Percentiles rank a stretch among this genome's conserved stretches.
Evolutionary conservation across 257 asterid genomes (phyloP).

Genomic region (Solanum pinnatisectum): DNA sequence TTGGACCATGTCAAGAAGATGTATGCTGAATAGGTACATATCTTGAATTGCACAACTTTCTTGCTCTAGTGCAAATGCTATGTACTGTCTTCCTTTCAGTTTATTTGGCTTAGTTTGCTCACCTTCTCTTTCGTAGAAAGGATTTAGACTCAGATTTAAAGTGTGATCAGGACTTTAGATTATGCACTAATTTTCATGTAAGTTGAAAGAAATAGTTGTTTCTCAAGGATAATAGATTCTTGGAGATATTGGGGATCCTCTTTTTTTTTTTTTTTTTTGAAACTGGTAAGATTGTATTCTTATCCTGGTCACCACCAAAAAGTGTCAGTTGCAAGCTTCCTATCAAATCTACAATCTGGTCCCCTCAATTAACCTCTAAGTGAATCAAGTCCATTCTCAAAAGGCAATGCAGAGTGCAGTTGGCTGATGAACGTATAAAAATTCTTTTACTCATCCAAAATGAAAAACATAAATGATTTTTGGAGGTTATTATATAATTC

Average conservation of each 20-base stretch:
- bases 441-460: not conserved
- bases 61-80: not conserved
- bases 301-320: too few species aligned
- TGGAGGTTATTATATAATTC: not conserved
- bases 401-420: not conserved
- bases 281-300: too few species aligned
- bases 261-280: too few species aligned
- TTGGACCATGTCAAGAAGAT: not conserved
- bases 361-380: not conserved
- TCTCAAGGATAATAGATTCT: not conserved
- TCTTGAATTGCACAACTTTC: not conserved
- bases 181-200: not conserved
- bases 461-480: not conserved
- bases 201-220: not conserved
- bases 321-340: too few species aligned
- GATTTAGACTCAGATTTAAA: not conserved
- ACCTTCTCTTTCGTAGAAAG: not conserved
- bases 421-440: not conserved
- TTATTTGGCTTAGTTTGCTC: not conserved
- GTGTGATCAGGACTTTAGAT: not conserved
- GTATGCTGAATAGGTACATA: not conserved
- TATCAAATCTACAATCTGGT: too few species aligned
- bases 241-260: not conserved
- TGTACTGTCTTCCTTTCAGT: not conserved
- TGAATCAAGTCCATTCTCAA: not conserved